These are phyloP conservation scores for Fusarium sp. DNA, from an alignment of 2,329 filamentous ascomycete genomes.

Conservation along the genomic window DNA sequence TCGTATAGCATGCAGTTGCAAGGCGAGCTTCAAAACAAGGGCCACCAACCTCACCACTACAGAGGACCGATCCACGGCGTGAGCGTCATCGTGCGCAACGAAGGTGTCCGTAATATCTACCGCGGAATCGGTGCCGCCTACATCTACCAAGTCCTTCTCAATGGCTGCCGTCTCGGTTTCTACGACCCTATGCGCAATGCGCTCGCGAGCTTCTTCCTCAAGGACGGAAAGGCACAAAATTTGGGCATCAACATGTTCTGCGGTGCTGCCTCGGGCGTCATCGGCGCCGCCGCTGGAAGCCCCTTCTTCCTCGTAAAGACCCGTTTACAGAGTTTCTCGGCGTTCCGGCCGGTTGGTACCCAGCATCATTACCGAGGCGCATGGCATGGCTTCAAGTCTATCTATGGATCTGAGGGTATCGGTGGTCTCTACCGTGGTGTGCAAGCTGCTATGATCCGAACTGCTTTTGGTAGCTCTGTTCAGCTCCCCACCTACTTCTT, in stretches of 20 bases:
- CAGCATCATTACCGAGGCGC: conserved; percentile 93
- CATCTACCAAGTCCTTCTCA: conserved; percentile 94
- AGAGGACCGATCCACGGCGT: conserved; percentile 92
- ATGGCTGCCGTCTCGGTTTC: conserved; percentile 95
- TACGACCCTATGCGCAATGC: conserved; percentile 91
- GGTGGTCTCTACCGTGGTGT: conserved; percentile 90
- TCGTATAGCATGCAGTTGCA: conserved; percentile 85
- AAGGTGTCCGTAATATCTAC: conserved; percentile 86
- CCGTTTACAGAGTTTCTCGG: conserved; percentile 90
- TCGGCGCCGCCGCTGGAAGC: conserved; percentile 91
- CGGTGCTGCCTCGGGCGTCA: conserved; percentile 86
- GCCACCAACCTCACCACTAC: conserved; percentile 88
- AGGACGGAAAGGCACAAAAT: conserved; percentile 80
- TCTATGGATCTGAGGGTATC: conserved; percentile 81
- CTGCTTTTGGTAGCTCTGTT: conserved; percentile 94
- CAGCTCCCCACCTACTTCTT: conserved; percentile 99
- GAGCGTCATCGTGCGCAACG: conserved; percentile 88
- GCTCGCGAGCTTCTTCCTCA: conserved; percentile 76
- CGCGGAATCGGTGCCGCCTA: conserved; percentile 93
- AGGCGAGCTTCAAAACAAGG: conserved; percentile 90
- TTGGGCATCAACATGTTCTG: conserved; percentile 94
- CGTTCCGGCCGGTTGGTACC: conserved; percentile 94
- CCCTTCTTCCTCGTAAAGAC: conserved; percentile 99
- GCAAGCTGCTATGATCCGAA: conserved; percentile 92
- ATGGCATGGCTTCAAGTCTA: conserved; percentile 82